Conservation (phyloP, 225 moss, liverwort and hornwort genomes). For the Sphagnum contortum region DNA sequence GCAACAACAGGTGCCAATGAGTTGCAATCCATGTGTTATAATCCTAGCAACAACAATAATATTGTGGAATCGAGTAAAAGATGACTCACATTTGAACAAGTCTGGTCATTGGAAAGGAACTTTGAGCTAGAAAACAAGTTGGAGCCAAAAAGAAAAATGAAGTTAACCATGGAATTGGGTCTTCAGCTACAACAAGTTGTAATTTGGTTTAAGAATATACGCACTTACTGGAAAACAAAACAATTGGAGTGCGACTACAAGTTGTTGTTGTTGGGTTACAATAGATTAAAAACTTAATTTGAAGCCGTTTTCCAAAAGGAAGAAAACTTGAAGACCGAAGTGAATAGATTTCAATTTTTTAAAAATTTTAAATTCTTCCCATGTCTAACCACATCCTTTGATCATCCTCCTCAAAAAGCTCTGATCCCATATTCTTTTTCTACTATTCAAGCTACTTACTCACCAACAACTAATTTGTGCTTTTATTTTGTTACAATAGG, state of each 20-base stretch:
- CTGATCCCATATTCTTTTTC: too few relatives aligned
- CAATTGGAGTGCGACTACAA: conserved; percentile 91
- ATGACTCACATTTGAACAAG: conserved; percentile 78
- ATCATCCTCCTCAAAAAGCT: too few relatives aligned
- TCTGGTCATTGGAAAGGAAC: conserved; percentile 78
- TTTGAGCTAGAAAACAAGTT: conserved; percentile 92
- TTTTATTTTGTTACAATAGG: conserved; percentile 6
- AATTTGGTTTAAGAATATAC: conserved; percentile 97
- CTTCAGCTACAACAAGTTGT: conserved; percentile 90
- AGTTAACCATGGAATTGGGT: conserved; percentile 77
- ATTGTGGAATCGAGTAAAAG: conserved; percentile 87
- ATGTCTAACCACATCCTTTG: too few relatives aligned
- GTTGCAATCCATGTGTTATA: too few relatives aligned
- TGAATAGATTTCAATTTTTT: too few relatives aligned
- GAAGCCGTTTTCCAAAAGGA: conserved; percentile 49
- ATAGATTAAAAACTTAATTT: conserved; percentile 57
- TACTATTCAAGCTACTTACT: too few relatives aligned
- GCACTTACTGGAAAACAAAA: conserved; percentile 92
- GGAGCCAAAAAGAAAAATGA: conserved; percentile 92
- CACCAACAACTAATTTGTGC: too few relatives aligned
- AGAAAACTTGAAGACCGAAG: conserved; percentile 52
- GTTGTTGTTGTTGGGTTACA: conserved; percentile 63
- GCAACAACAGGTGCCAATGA: too few relatives aligned
- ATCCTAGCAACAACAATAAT: conserved; percentile 42
- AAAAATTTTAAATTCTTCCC: too few relatives aligned